Base-by-base conservation (phyloP, 306 rosid species). In the Pachyrhizus erosus region DNA sequence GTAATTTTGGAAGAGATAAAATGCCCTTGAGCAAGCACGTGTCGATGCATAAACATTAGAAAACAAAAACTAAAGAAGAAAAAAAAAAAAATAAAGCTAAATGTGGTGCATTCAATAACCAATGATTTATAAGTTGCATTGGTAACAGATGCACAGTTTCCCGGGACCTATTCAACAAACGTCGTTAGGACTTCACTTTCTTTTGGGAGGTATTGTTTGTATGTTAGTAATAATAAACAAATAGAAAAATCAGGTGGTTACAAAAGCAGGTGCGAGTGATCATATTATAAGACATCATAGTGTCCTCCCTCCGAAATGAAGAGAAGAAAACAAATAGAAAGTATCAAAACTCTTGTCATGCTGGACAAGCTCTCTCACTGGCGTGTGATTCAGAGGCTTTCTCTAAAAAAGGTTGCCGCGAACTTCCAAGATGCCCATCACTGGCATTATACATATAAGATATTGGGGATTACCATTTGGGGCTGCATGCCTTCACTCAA, bases 311-410 rank as follows among this genome's bases (percentile, higher is more conserved):
- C 45, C 12, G 29, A 76, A 79, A 86, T 68, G 27, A 70, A 18
- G 83, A 37, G 85, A 37, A 83, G 78, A 80, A 77, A 77, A 81
- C 70, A 64, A 73, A 81, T 67, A 73, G 27, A 70, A 49, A 74
- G 77, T 62, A 82, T 71, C 57, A 70, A 85, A 64, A 65, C 39
- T 40, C 17, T 34, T 17, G 75, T 87, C 83, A 84, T 82, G 87
- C 87, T 82, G 67, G 85, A 75, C 83, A 87, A 79, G 45, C 33
- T 70, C 43, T 65, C 23, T 57, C 55, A 37, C 78, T 66, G 82
- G 90, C 82, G 86, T 87, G 89, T 86, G 84, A 84, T 61, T 83
- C 82, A 67, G 83, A 77, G 61, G 75, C 84, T 80, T 80, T 80
- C 81, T 73, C 68, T 62, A 18, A 72, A 77, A 80, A 72, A 21